Percentiles rank a stretch among this genome's conserved stretches.
These are phyloP conservation scores for Arachnomyces sp. DNA, from an alignment of 2,329 filamentous ascomycete genomes.

Conservation along the genomic window DNA sequence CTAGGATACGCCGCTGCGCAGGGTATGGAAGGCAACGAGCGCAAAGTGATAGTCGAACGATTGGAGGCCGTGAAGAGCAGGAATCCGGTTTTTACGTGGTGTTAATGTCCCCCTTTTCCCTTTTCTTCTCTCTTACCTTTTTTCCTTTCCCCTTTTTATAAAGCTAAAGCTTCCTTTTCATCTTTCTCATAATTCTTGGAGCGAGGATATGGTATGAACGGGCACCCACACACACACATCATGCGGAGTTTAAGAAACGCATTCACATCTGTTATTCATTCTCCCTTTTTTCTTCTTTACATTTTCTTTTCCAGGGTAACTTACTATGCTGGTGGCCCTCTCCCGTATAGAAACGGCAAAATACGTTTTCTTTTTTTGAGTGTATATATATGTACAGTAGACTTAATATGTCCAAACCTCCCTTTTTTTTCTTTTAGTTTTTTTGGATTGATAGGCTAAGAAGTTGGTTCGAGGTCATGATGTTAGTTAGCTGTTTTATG, in stretches of 20 bases:
- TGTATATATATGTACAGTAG: too few species aligned
- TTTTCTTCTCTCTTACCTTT: conserved; percentile 8
- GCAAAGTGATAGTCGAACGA: conserved; percentile 94
- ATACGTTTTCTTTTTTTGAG: background rate
- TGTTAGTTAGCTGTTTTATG: too few species aligned
- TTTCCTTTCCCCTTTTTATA: conserved; percentile 9
- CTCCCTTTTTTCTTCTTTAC: conserved; percentile 10
- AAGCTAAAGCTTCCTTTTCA: conserved; percentile 1
- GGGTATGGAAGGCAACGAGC: conserved; percentile 81
- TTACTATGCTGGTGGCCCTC: conserved; percentile 9
- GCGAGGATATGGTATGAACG: background rate
- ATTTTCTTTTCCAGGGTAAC: conserved; percentile 3
- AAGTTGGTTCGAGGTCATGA: too few species aligned
- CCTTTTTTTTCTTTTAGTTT: too few species aligned
- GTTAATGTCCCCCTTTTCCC: conserved; percentile 41
- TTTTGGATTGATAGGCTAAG: too few species aligned
- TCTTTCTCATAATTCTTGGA: conserved; percentile 1
- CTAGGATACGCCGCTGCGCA: conserved; percentile 89
- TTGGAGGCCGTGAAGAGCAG: conserved; percentile 91
- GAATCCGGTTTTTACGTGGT: conserved; percentile 97
- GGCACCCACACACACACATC: too few species aligned
- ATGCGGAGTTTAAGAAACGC: too few species aligned
- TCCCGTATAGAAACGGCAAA: background rate
- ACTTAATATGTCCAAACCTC: too few species aligned
- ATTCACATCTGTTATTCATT: conserved; percentile 7